Base-by-base conservation (phyloP, 768 basidiomycete genomes). In the Leccinellum albellum region DNA sequence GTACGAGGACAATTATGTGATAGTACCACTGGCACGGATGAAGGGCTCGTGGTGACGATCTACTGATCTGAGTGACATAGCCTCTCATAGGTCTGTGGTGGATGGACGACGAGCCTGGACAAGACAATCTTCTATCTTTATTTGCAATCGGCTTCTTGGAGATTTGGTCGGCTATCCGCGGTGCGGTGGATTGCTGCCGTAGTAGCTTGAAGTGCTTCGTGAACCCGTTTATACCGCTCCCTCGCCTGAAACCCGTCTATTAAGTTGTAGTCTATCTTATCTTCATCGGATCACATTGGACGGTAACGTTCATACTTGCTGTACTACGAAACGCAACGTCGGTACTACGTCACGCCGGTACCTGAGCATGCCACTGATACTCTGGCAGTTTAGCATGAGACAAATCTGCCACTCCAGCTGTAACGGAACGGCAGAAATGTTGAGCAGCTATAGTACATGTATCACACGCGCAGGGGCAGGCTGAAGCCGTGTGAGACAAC, bases 161-260 rank as follows among this genome's bases (percentile, higher is more conserved):
- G 50, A 31, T 51, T 57, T 61, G 23, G 52, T 59, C 63, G 63
- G 64, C 54, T 54, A 40, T 68, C 67, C 68, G 67, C 61, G 68
- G 68, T 55, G 45, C 45, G 37, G 44, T 53, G 20, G 23, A 57
- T 20, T 53, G 29, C 21, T 58, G 57, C 29, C 33, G 15, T 29
- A 35, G 26, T 23, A 28, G 32, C 29, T 45, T 47, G 56, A 17
- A 13, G 48, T 13, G 48, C 45, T 26, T 46, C 40, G 45, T 46
- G 23, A 23, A 17, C 20, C 29, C 29, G 48, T 50, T 28, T 26
- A 42, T 46, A 50, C 56, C 40, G 48, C 33, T n/a, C 33, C 37
- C 53, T 59, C 29, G 20, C 54, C 45, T 54, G 58, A 54, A 59
- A 65, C 56, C 58, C 50, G 28, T 54, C 17, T 47, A 45, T 61